Evolutionary conservation across 1,284 basidiomycete genomes (phyloP), one percentile per base, ranked within the genome.

Genomic region (Wallemia mellicola): DNA sequence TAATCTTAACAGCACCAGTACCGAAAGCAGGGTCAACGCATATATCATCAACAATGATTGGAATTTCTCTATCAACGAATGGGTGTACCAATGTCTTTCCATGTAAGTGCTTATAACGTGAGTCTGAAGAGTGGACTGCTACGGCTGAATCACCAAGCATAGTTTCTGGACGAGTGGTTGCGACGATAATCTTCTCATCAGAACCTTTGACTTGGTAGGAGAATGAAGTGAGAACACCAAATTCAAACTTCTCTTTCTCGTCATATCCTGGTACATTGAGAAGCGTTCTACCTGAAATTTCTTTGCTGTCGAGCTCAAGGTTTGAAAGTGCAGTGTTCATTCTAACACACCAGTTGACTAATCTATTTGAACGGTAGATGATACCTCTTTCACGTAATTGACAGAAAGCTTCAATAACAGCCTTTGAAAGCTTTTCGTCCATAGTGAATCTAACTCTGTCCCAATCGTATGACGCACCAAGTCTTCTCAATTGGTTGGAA

Each of bases 1-100:
- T 98, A 68, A 98, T 98, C 74, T 99, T 98, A 61, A 98, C 92
- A 2, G 92, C 94, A 71, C 94, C 94, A 26, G 94, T 99, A 60
- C 94, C 94, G 65, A 98, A 96, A 38, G 79, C 77, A 82, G 89
- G 95, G 70, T 98, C 92, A 63, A 95, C 92, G 60, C 76, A 75
- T 66, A 86, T 81, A 48, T 76, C 73, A 68, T 98, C 94, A 54
- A 81, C 77, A 61, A 99, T 75, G 69, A 98, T 94, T 24, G 88
- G 89, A 60, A 98, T 77, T 54, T 80, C 79, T 59, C 94, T 81
- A 63, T 80, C 73, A 61, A 91, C 73, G 74, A 99, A 96, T 1
- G 94, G 94, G 70, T 98, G 94, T 1, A 77, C 70, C 33, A 79
- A 87, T 65, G 82, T 87, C 75, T 94, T 96, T 64, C 91, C 92